Conservation (phyloP, 2,329 filamentous ascomycete species). For the Penicillium janthinellum region DNA sequence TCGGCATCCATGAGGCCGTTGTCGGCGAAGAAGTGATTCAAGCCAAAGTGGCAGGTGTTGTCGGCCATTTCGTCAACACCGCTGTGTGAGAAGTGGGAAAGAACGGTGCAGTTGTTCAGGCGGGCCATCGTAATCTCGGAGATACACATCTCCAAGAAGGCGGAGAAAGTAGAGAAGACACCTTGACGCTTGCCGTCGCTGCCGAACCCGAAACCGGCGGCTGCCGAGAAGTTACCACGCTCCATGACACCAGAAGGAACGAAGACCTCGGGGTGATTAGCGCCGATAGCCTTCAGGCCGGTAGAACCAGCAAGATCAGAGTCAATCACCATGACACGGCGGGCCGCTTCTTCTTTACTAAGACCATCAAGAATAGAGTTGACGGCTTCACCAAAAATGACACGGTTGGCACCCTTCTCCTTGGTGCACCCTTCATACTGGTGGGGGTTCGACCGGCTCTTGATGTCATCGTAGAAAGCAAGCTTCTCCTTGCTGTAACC, state of each 20-base stretch:
- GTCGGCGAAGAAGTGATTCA: slow-evolving; percentile 47
- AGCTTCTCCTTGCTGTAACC: slow-evolving; percentile 39
- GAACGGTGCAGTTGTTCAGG: slow-evolving; percentile 40
- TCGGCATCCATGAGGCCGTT: slow-evolving; percentile 43
- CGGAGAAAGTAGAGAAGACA: slow-evolving; percentile 46
- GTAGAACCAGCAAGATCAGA: slow-evolving; percentile 46
- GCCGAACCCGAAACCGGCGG: slow-evolving; percentile 43
- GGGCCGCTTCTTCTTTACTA: slow-evolving; percentile 40
- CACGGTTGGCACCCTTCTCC: slow-evolving; percentile 41
- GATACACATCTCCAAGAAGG: slow-evolving; percentile 45
- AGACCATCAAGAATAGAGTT: slow-evolving; percentile 39
- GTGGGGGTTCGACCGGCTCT: slow-evolving; percentile 33
- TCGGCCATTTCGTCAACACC: slow-evolving; percentile 47
- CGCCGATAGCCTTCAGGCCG: slow-evolving; percentile 41
- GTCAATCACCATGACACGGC: slow-evolving; percentile 44
- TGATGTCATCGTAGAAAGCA: slow-evolving; percentile 40
- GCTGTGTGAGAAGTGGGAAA: slow-evolving; percentile 45
- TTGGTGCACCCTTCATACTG: slow-evolving; percentile 38
- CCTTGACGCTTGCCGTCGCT: slow-evolving; percentile 40
- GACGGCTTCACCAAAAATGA: slow-evolving; percentile 45
- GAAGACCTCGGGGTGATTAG: slow-evolving; percentile 42
- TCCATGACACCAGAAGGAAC: slow-evolving; percentile 45
- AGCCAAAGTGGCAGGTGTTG: slow-evolving; percentile 46
- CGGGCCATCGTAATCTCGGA: slow-evolving; percentile 47
- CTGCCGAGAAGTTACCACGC: slow-evolving; percentile 45